These are phyloP conservation scores for Corynascus novoguineensis DNA, from an alignment of 495 filamentous ascomycete genomes.

Conservation along the genomic window DNA sequence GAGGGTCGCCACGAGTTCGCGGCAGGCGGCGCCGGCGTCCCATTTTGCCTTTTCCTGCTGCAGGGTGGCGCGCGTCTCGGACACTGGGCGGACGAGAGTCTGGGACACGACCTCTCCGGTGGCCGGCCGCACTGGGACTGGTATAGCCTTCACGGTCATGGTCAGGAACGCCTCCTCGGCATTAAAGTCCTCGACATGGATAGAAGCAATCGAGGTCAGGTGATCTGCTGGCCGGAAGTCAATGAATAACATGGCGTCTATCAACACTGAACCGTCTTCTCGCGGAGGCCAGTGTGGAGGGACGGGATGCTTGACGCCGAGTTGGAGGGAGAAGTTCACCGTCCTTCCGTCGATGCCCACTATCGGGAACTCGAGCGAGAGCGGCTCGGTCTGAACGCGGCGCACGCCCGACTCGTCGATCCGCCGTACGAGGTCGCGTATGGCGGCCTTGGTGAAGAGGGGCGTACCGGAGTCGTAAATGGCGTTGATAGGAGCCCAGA, in stretches of 20 bases:
- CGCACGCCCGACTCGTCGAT: slow-evolving; percentile 1
- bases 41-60: slow-evolving; percentile 4
- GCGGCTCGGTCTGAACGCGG: slow-evolving; percentile 4
- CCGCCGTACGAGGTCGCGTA: not conserved
- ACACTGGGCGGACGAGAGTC: not conserved
- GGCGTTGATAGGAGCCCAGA: not conserved
- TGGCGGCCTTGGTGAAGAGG: slow-evolving; percentile 3
- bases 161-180: not conserved
- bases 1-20: not conserved
- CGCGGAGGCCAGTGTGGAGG: not conserved
- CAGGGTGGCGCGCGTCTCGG: slow-evolving; percentile 1
- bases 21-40: slow-evolving; percentile 2
- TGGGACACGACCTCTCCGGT: slow-evolving; percentile 1
- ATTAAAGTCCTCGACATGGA: not conserved
- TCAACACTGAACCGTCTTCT: not conserved
- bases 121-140: not conserved
- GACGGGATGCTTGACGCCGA: not conserved
- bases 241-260: slow-evolving; percentile 3
- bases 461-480: slow-evolving; percentile 7
- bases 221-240: not conserved
- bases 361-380: slow-evolving; percentile 1
- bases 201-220: slow-evolving; percentile 2
- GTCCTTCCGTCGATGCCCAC: slow-evolving; percentile 3
- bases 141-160: not conserved
- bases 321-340: not conserved